Conservation (phyloP, 2,329 filamentous ascomycete species). For the Fusarium liriodendri region DNA sequence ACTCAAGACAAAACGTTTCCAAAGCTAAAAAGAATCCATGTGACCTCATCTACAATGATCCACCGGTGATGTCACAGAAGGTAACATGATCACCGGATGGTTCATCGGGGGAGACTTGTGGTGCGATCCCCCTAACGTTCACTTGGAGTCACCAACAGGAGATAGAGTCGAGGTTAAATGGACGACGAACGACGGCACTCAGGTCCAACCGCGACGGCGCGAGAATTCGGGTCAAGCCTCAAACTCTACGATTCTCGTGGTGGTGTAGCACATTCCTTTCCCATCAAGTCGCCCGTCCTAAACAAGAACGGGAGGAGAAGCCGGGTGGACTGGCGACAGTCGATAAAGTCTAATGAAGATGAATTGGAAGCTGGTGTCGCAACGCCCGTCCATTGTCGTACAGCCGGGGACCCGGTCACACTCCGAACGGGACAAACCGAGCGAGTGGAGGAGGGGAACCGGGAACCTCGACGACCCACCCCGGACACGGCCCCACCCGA, state of each 20-base stretch:
- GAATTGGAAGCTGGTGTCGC: background rate
- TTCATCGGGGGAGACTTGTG: background rate
- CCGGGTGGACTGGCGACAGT: background rate
- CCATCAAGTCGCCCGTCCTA: background rate
- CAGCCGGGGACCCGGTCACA: constrained; percentile 21
- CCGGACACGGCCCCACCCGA: background rate
- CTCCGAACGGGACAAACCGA: constrained; percentile 27
- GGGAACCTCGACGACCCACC: constrained; percentile 12
- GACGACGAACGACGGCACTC: background rate
- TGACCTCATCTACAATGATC: background rate
- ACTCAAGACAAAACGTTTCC: constrained; percentile 3
- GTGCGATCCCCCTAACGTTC: background rate
- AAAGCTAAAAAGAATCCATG: background rate
- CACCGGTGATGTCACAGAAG: background rate
- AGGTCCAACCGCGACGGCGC: constrained; percentile 2
- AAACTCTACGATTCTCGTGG: constrained; percentile 6
- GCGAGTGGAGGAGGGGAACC: background rate
- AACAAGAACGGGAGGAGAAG: constrained; percentile 16
- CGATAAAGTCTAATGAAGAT: constrained; percentile 11
- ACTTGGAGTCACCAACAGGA: background rate
- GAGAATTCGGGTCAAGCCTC: constrained; percentile 16
- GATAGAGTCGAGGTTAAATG: background rate
- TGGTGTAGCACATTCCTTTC: constrained; percentile 34
- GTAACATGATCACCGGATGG: background rate
- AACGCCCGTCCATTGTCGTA: constrained; percentile 1